Base-by-base conservation (phyloP, 2,329 filamentous ascomycete genomes). In the Colletotrichum salicis region DNA sequence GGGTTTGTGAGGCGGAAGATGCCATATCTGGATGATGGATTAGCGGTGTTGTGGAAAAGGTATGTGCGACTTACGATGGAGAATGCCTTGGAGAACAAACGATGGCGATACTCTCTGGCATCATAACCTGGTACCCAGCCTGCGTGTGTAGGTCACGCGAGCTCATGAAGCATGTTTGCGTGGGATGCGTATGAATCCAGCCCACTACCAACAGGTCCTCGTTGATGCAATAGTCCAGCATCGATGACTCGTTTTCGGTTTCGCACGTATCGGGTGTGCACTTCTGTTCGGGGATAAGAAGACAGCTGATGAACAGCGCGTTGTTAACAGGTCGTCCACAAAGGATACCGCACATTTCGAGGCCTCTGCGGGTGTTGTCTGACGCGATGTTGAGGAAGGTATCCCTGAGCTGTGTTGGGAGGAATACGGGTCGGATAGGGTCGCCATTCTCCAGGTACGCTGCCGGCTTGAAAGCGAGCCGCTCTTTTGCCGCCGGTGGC, bases 151-250 rank as follows among this genome's bases (percentile, higher is more conserved):
- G 80, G 79, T 99, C 96, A 61, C 96, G 87, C 60, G 93, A 96
- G 79, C 94, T 97, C 94, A 99, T 97, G 80, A 99, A 99, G 82
- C 96, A 99, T 0, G 94, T 97, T 83, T 99, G 96, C 0, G 93
- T 94, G 0, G 96, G 96, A 80, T 99, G 96, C 0, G 96, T 99
- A 80, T 99, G 96, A 73, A 99, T 99, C 96, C 96, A 99, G 51
- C 96, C 96, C 5, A 97, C 87, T 64, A 97, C 91, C 81, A 97
- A 89, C 45, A 98, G 83, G 72, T 97, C 93, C 78, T 97, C 90
- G 5, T 87, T 87, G 76, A 96, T 93, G 78, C 95, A 97, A 80
- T 96, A 98, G 68, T 97, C 94, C 76, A 98, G 95, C 33, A 98
- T 87, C 0, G 91, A 90, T 35, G 89, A 89, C 80, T 97, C 95